Evolutionary conservation across 257 asterid genomes (phyloP).

Genomic region (Solanum pinnatisectum): DNA sequence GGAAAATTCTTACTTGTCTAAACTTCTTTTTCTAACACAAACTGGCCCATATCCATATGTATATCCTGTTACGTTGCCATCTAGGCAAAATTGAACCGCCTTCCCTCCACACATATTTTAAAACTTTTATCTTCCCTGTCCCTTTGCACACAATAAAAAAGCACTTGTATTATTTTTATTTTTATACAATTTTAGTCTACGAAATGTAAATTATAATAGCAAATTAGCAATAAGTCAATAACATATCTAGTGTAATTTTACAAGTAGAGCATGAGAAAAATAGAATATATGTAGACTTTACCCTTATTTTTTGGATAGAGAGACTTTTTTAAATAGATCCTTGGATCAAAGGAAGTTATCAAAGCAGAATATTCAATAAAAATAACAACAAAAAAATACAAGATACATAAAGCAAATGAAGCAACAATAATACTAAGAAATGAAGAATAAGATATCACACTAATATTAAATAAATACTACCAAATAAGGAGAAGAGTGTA

Average conservation of each 20-base stretch:
- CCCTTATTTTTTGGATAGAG: not conserved
- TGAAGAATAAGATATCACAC: not conserved
- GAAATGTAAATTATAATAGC: not conserved
- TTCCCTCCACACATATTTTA: not conserved
- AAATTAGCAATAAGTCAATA: no score
- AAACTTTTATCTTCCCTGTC: not conserved
- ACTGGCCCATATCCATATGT: not conserved
- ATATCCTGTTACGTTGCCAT: not conserved
- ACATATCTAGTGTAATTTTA: no score
- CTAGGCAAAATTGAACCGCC: not conserved
- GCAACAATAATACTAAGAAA: not conserved
- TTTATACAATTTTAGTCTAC: not conserved
- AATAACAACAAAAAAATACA: not conserved
- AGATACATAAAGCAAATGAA: not conserved
- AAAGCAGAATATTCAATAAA: not conserved
- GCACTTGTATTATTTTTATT: not conserved
- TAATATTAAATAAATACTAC: not conserved
- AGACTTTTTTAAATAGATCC: not conserved
- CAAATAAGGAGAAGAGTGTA: not conserved
- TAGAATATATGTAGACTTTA: no score
- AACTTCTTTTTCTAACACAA: not conserved
- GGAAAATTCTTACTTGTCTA: not conserved
- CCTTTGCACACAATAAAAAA: not conserved
- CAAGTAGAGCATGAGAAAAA: not conserved
- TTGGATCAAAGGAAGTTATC: not conserved